Conservation (phyloP, 1,284 basidiomycete genomes). For the Lignosus rhinocerotis region DNA sequence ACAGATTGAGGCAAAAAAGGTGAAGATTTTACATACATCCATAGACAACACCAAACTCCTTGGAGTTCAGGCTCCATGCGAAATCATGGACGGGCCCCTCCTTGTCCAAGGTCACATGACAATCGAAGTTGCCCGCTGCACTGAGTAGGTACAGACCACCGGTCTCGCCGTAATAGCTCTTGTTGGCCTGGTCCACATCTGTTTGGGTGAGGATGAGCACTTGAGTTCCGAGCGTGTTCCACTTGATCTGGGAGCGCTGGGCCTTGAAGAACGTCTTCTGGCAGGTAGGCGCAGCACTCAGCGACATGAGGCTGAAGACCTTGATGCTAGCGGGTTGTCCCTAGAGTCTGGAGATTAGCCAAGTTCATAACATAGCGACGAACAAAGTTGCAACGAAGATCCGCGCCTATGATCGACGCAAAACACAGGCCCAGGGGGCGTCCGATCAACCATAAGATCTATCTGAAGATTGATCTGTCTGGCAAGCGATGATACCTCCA, state of each 20-base stretch:
- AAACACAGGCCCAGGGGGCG: too few relatives aligned
- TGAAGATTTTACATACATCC: slow-evolving; percentile 68
- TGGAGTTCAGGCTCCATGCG: slow-evolving; percentile 95
- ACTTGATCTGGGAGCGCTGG: slow-evolving; percentile 92
- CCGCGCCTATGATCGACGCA: neutral
- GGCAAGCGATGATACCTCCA: too few relatives aligned
- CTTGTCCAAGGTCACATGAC: slow-evolving; percentile 90
- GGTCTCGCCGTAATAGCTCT: slow-evolving; percentile 98
- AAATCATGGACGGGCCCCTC: slow-evolving; percentile 98
- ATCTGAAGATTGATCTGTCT: too few relatives aligned
- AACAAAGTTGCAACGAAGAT: neutral
- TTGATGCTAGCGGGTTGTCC: slow-evolving; percentile 92
- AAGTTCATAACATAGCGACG: neutral
- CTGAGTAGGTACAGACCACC: slow-evolving; percentile 89
- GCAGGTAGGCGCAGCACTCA: slow-evolving; percentile 62
- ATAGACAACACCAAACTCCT: slow-evolving; percentile 95
- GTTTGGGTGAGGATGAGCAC: slow-evolving; percentile 91
- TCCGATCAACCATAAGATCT: too few relatives aligned
- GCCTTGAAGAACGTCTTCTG: slow-evolving; percentile 97
- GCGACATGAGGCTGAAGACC: slow-evolving; percentile 76
- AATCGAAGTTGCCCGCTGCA: slow-evolving; percentile 95
- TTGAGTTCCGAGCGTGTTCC: slow-evolving; percentile 91
- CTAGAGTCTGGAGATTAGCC: slow-evolving; percentile 33
- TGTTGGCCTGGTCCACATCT: slow-evolving; percentile 96
- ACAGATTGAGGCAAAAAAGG: neutral